Conservation (phyloP, 1,139 yeast species). For the Eremothecium sinecaudum region DNA sequence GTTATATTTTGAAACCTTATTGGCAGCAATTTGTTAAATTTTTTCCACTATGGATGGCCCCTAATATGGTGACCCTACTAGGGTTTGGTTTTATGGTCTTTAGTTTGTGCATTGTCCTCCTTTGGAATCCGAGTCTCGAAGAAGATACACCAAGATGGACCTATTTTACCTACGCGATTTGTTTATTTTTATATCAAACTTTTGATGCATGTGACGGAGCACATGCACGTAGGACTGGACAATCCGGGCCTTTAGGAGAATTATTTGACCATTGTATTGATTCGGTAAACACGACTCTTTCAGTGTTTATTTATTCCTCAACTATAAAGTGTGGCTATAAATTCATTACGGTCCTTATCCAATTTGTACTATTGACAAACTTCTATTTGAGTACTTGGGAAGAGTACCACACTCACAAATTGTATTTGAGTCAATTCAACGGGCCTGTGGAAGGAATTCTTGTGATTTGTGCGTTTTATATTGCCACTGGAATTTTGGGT, state of each 20-base stretch:
- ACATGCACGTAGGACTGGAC: slow-evolving; percentile 88
- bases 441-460: slow-evolving; percentile 95
- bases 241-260: slow-evolving; percentile 91
- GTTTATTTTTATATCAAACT: slow-evolving; percentile 84
- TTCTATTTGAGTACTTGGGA: slow-evolving; percentile 94
- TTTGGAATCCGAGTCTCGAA: slow-evolving; percentile 61
- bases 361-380: slow-evolving; percentile 69
- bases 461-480: slow-evolving; percentile 46
- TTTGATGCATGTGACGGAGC: slow-evolving; percentile 95
- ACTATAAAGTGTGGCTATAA: slow-evolving; percentile 67
- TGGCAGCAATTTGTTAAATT: slow-evolving; percentile 56
- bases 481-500: slow-evolving; percentile 60
- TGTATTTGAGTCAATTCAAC: slow-evolving; percentile 68
- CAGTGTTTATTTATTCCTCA: slow-evolving; percentile 61
- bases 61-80: slow-evolving; percentile 70
- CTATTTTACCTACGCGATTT: slow-evolving; percentile 69
- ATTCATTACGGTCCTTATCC: slow-evolving; percentile 52
- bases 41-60: slow-evolving; percentile 83
- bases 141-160: slow-evolving; percentile 69
- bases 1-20: slow-evolving; percentile 67
- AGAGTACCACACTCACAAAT: slow-evolving; percentile 81
- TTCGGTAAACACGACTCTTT: slow-evolving; percentile 81
- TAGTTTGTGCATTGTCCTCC: slow-evolving; percentile 57
- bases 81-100: slow-evolving; percentile 65
- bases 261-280: slow-evolving; percentile 90